Base-by-base conservation (phyloP, 192 early-diverging fungal species). In the Coemansia sp. region DNA sequence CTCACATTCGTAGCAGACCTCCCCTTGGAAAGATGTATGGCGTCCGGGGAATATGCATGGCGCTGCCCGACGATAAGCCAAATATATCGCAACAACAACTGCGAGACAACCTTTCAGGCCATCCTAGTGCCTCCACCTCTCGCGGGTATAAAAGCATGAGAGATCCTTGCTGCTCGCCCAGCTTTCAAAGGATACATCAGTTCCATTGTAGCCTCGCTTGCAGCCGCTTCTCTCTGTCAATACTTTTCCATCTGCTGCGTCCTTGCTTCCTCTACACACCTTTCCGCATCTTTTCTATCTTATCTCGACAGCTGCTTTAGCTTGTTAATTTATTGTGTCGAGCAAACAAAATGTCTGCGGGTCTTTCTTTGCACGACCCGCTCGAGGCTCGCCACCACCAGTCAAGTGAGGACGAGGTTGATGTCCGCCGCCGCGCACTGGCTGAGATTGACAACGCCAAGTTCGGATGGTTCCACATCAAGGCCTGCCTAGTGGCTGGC, bases 401-500 rank as follows among this genome's bases (percentile, higher is more conserved):
- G 43, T n/a, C 40, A 16, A 40, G 9, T n/a, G 41, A 71, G 24
- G 65, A 70, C 22, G 62, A 38, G 4, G 39, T 66, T 16, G 68
- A 47, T 12, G 13, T 65, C 37, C 73, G 73, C 13, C 73, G 63
- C 52, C 50, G 70, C 18, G 78, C 78, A 22, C 74, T 81, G 15
- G 69, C 56, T 5, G 70, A 65, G 20, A 69, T 78, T 35, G 91
- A 92, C 67, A 89, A 88, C 68, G 89, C 87, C n/a, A 87, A 90
- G 73, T 91, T 92, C 27, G 74, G 76, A 16, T 89, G 88, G 90
- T 90, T 90, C 79, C 90, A 91, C 73, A 80, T 91, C 67, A 86
- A 87, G 43, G 86, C 90, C 20, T 90, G 87, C 76, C 64, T 91
- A 52, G 86, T 91, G 4, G 87, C 90, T 12, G 90, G 89, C 59